Evolutionary conservation across 352 stramenopile genomes (phyloP).

Genomic region (Phytophthora pistaciae): DNA sequence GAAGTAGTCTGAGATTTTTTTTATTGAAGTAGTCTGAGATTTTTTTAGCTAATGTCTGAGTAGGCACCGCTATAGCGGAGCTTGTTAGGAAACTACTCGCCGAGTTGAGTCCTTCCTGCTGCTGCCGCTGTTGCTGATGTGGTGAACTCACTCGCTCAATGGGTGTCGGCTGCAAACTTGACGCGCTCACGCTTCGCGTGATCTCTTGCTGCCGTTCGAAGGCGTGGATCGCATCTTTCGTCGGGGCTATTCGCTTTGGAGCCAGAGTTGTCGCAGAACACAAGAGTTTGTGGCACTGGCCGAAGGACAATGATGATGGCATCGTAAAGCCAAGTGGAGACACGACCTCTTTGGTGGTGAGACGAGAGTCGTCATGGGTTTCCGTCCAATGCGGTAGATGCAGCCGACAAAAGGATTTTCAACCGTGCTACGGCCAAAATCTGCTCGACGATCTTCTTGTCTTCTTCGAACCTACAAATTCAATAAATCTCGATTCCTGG

Average conservation of each 20-base stretch:
- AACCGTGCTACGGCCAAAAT: no score
- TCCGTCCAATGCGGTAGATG: not conserved
- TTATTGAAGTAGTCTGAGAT: no score
- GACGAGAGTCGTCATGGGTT: not conserved
- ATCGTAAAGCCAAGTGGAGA: constrained; percentile 15
- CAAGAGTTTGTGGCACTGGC: constrained; percentile 78
- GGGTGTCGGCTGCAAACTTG: constrained; percentile 58
- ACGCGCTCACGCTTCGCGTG: constrained; percentile 62
- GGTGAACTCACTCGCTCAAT: constrained; percentile 60
- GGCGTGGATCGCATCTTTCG: constrained; percentile 31
- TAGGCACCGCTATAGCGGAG: no score
- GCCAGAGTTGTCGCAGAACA: constrained; percentile 26
- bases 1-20: no score
- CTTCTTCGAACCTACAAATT: no score
- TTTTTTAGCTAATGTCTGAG: no score
- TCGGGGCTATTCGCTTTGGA: constrained; percentile 27
- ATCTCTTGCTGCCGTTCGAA: constrained; percentile 49
- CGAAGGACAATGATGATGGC: constrained; percentile 47
- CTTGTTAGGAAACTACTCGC: no score
- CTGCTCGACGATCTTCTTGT: no score
- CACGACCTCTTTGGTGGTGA: constrained; percentile 13
- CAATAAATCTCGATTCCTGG: no score
- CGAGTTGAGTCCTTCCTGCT: constrained; percentile 13
- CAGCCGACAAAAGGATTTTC: no score
- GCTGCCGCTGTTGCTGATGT: constrained; percentile 21